phyloP scores from a whole-genome alignment of 805 yeast genomes.

The Candida caryicola region DNA sequence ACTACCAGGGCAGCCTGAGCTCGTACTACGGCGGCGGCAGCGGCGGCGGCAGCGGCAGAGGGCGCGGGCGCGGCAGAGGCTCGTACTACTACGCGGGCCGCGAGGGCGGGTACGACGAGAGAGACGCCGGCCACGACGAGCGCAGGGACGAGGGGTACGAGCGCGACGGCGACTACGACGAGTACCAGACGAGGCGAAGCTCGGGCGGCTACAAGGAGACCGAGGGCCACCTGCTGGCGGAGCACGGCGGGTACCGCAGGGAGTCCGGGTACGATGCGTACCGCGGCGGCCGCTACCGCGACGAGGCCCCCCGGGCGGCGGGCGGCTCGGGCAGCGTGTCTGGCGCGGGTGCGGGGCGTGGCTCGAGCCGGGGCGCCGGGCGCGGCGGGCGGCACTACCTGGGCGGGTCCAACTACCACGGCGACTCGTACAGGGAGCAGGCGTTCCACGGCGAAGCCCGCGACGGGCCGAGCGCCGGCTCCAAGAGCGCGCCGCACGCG shows the following conservation, averaged over 20 bases:
- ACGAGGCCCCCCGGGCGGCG: slow-evolving; percentile 8
- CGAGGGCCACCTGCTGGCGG: not conserved
- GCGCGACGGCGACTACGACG: not conserved
- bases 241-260: not conserved
- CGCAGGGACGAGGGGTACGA: slow-evolving; percentile 3
- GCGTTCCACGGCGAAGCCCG: not conserved
- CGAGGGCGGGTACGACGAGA: not conserved
- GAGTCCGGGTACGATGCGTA: slow-evolving; percentile 1
- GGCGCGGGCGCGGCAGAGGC: not conserved
- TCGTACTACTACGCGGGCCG: not conserved
- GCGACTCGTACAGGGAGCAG: not conserved
- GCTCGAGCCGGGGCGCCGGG: not conserved
- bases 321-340: too few relatives aligned
- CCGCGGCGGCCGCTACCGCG: slow-evolving; percentile 9
- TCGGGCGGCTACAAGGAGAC: slow-evolving; percentile 1
- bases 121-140: not conserved
- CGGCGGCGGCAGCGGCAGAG: not conserved
- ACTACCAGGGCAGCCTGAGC: slow-evolving; percentile 8
- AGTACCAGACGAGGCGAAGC: too few relatives aligned
- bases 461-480: not conserved
- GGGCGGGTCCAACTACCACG: not conserved
- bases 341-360: slow-evolving; percentile 1
- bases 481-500: not conserved
- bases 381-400: not conserved
- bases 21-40: slow-evolving; percentile 4